phyloP scores from a whole-genome alignment of 23 red algal genomes.

The Pyropia yezoensis region DNA sequence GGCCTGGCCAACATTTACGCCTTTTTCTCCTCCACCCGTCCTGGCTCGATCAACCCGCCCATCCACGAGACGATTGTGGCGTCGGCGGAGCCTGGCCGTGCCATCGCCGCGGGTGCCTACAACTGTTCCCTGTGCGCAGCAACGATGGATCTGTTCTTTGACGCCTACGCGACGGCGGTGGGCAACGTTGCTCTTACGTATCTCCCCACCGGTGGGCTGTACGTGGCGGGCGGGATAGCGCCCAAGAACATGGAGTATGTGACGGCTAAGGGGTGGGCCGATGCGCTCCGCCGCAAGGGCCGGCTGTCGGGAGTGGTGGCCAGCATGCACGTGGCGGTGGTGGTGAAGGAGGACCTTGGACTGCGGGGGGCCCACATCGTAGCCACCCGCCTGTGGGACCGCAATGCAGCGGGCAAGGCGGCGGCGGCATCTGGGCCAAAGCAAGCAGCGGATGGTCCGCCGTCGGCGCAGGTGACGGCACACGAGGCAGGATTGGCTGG shows the following conservation, averaged over 20 bases:
- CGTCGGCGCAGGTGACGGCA: too few relatives aligned
- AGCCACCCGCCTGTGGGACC: conserved; percentile 23
- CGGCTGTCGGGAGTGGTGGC: conserved; percentile 62
- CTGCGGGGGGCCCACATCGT: conserved; percentile 89
- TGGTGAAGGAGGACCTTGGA: conserved; percentile 86
- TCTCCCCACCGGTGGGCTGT: conserved; percentile 78
- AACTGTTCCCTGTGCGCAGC: conserved; percentile 67
- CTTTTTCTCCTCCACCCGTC: conserved; percentile 63
- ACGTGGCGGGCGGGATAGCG: conserved; percentile 90
- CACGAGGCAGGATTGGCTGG: too few relatives aligned
- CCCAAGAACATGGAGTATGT: conserved; percentile 92
- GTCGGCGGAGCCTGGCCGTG: conserved; percentile 48
- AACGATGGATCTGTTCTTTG: conserved; percentile 78
- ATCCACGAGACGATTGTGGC: conserved; percentile 56
- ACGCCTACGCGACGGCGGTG: conserved; percentile 68
- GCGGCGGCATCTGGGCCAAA: too few relatives aligned
- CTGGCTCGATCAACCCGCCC: conserved; percentile 46
- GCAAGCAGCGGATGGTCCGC: too few relatives aligned
- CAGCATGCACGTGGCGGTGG: conserved; percentile 66
- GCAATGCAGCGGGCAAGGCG: too few relatives aligned
- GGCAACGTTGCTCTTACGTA: conserved; percentile 90
- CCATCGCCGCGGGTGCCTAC: conserved; percentile 64
- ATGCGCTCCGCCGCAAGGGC: conserved; percentile 80
- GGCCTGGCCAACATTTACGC: conserved; percentile 94
- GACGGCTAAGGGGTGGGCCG: conserved; percentile 10